Evolutionary conservation across 768 basidiomycete genomes (phyloP).

Genomic region (Boletus vinaceobasis): DNA sequence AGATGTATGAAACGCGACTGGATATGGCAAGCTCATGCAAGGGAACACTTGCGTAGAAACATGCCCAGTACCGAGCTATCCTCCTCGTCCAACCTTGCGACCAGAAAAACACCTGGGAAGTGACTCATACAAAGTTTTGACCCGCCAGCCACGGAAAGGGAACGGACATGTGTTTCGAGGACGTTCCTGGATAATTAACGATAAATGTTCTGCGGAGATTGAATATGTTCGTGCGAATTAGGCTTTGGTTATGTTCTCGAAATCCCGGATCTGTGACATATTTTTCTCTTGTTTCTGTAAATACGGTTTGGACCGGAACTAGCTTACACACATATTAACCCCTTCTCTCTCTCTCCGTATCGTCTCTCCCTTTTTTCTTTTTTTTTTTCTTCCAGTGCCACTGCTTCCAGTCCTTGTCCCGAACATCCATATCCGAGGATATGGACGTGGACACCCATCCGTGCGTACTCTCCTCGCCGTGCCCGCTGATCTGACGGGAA

Average conservation of each 20-base stretch:
- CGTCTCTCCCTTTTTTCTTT: conserved; percentile 7
- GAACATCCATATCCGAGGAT: conserved; percentile 8
- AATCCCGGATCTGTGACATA: conserved; percentile 40
- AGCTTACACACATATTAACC: conserved; percentile 35
- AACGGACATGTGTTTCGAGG: conserved; percentile 22
- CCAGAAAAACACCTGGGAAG: conserved; percentile 8
- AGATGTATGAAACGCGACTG: conserved; percentile 22
- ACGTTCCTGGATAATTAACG: conserved; percentile 33
- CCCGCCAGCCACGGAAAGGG: conserved; percentile 20
- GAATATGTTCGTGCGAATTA: conserved; percentile 33
- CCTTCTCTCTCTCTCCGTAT: conserved; percentile 21
- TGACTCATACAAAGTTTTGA: conserved; percentile 15
- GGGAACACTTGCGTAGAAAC: conserved; percentile 17
- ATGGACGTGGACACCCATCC: conserved; percentile 19
- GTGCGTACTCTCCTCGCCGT: conserved; percentile 14
- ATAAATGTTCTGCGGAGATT: conserved; percentile 31
- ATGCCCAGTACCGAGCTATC: too few relatives aligned
- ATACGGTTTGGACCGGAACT: conserved; percentile 38
- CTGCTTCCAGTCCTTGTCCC: background rate
- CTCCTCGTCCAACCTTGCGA: background rate
- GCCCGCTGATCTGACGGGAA: conserved; percentile 16
- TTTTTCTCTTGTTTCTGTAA: conserved; percentile 40
- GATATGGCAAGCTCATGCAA: conserved; percentile 3
- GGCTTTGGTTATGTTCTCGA: conserved; percentile 38
- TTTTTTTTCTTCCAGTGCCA: conserved; percentile 5